Percentiles rank a stretch among this genome's conserved stretches.
Evolutionary conservation across 2,329 filamentous ascomycete species (phyloP).

Genomic region (Fusarium musae): DNA sequence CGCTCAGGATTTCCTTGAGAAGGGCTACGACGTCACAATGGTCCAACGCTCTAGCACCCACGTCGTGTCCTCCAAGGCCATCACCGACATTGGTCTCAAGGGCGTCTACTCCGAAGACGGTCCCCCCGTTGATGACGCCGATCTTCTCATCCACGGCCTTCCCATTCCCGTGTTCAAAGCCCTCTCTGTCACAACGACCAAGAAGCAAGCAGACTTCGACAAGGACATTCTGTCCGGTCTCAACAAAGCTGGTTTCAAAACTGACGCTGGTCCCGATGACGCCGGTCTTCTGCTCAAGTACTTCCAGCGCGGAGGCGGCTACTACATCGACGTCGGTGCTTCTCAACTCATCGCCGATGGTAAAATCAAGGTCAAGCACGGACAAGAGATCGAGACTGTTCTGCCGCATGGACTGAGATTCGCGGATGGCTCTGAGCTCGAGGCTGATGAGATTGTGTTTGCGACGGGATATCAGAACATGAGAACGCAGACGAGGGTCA

Average conservation of each 20-base stretch:
- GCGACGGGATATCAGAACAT: slow-evolving; percentile 77
- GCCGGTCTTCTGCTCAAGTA: slow-evolving; percentile 71
- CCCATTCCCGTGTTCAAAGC: slow-evolving; percentile 71
- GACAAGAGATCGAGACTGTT: slow-evolving; percentile 64
- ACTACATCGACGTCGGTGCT: slow-evolving; percentile 76
- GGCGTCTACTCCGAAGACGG: slow-evolving; percentile 62
- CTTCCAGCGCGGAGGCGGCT: slow-evolving; percentile 73
- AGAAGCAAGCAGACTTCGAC: slow-evolving; percentile 50
- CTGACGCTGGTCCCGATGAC: slow-evolving; percentile 67
- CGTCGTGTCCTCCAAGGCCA: slow-evolving; percentile 67
- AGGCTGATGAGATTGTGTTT: slow-evolving; percentile 72
- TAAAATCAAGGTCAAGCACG: slow-evolving; percentile 71
- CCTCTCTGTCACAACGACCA: slow-evolving; percentile 59
- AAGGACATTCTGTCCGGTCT: slow-evolving; percentile 57
- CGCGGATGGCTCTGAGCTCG: slow-evolving; percentile 64
- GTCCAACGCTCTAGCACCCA: slow-evolving; percentile 74
- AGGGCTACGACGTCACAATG: slow-evolving; percentile 75
- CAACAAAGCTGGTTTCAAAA: slow-evolving; percentile 67
- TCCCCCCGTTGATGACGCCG: slow-evolving; percentile 73
- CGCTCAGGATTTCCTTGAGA: slow-evolving; percentile 73
- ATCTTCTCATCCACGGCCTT: slow-evolving; percentile 67
- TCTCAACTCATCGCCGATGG: slow-evolving; percentile 71
- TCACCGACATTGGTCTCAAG: slow-evolving; percentile 63
- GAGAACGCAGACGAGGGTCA: slow-evolving; percentile 68
- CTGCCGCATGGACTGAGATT: slow-evolving; percentile 58